Base-by-base conservation (phyloP, 2,329 filamentous ascomycete species). In the Didymella pomorum region DNA sequence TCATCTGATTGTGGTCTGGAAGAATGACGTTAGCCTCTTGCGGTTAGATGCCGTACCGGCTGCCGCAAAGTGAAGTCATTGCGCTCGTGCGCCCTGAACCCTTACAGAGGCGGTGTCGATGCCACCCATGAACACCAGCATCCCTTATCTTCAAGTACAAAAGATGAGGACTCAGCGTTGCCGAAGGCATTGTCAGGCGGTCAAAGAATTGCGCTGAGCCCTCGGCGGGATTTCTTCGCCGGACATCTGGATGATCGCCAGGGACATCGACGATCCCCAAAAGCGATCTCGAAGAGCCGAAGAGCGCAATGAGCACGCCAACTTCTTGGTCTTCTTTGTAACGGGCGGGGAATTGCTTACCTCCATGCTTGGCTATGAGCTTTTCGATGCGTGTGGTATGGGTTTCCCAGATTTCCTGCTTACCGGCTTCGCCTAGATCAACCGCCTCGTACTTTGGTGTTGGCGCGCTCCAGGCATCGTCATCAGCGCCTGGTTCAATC, bases 281-380 rank as follows among this genome's bases (percentile, higher is more conserved):
- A 49, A 42, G 44, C 49, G 44, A 53, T 53, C 45, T 50, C 28
- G 26, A 45, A 47, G 41, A 55, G 51, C 46, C 61, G 56, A 54
- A 59, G 54, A 42, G 46, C 47, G 52, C 57, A 42, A 56, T 23
- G 42, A 56, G 47, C 25, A 46, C 46, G 47, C 56, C 51, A 46
- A 8, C 35, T 37, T 41, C 52, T 60, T 59, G 59, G 31, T 42
- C 44, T 44, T 51, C 57, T 56, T 52, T 44, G 57, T 52, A 39
- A 52, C 16, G 52, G 58, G 42, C 50, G 58, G 63, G 58, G 62
- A 44, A 21, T 26, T 29, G 46, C 72, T 68, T 66, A 76, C 74
- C 73, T 55, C 74, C 74, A 60, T 76, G 72, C 60, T 72, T 75
- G 37, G 72, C 72, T 55, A 76, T 73, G 12, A 72, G 67, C 51